A percentile compares a stretch with the other conserved stretches of the same genome.
phyloP scores from a whole-genome alignment of 768 basidiomycete genomes.

The Arthromyces matolae region DNA sequence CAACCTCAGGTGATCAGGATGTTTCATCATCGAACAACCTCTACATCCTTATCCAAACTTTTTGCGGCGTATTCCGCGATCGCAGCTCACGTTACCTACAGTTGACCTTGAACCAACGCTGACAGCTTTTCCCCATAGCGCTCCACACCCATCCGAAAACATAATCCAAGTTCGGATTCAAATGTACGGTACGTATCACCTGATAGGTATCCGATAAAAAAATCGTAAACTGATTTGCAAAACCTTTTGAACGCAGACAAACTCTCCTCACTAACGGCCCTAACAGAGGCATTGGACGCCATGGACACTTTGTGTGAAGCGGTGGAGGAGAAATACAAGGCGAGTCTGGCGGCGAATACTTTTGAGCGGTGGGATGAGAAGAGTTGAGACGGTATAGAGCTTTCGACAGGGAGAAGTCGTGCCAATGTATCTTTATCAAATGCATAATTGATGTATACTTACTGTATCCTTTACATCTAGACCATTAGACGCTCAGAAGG shows the following conservation, averaged over 20 bases:
- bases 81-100: background rate
- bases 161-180: constrained; percentile 97
- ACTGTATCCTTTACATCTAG: background rate
- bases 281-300: constrained; percentile 71
- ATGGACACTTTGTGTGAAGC: constrained; percentile 74
- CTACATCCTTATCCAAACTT: background rate
- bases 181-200: constrained; percentile 84
- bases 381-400: constrained; percentile 34
- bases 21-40: background rate
- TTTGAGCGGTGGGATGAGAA: constrained; percentile 72
- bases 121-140: constrained; percentile 39
- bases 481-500: no score
- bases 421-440: constrained; percentile 11
- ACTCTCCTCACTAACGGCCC: constrained; percentile 79
- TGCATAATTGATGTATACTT: constrained; percentile 7
- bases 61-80: background rate
- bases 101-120: no score
- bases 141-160: constrained; percentile 95
- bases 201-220: no score
- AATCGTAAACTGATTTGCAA: no score
- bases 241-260: constrained; percentile 59
- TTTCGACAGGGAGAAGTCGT: background rate
- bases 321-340: constrained; percentile 65
- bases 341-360: constrained; percentile 48
- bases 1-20: background rate